These are phyloP conservation scores for Mucor saturninus DNA, from an alignment of 371 early-diverging fungal genomes.

Conservation along the genomic window DNA sequence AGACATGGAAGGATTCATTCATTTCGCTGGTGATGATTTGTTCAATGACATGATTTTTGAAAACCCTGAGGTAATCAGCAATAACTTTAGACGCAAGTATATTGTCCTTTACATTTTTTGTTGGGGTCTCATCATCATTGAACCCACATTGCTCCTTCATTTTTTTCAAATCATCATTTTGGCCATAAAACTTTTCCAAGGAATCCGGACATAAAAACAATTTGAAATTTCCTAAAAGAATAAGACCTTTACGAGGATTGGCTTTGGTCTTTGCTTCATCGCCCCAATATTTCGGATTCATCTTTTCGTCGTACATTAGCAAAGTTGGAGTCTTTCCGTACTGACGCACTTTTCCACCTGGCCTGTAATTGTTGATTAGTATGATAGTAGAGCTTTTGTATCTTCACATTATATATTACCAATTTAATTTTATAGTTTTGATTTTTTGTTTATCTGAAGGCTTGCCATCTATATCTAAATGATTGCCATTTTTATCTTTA, in stretches of 20 bases:
- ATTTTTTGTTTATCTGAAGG: background rate
- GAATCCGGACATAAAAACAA: background rate
- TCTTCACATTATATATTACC: too few species aligned
- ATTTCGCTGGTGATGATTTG: background rate
- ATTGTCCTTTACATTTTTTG: background rate
- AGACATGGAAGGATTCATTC: background rate
- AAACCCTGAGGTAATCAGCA: background rate
- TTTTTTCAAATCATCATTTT: background rate
- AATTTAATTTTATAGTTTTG: background rate
- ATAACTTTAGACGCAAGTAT: background rate
- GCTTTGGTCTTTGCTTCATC: background rate
- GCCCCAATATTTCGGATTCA: background rate
- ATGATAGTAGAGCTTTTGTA: too few species aligned
- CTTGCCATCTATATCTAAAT: too few species aligned
- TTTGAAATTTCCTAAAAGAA: slow-evolving; percentile 1
- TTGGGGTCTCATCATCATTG: too few species aligned
- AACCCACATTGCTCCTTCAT: too few species aligned
- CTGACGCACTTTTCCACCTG: background rate
- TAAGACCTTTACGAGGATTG: too few species aligned
- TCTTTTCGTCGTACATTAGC: background rate
- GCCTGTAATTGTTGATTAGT: too few species aligned
- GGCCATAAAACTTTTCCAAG: background rate
- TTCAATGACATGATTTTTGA: background rate
- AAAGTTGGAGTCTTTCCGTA: background rate
- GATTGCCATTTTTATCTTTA: too few species aligned